Evolutionary conservation across 2,329 filamentous ascomycete genomes (phyloP), one percentile per base, ranked within the genome.

Genomic region (Stachybotrys echinatus): DNA sequence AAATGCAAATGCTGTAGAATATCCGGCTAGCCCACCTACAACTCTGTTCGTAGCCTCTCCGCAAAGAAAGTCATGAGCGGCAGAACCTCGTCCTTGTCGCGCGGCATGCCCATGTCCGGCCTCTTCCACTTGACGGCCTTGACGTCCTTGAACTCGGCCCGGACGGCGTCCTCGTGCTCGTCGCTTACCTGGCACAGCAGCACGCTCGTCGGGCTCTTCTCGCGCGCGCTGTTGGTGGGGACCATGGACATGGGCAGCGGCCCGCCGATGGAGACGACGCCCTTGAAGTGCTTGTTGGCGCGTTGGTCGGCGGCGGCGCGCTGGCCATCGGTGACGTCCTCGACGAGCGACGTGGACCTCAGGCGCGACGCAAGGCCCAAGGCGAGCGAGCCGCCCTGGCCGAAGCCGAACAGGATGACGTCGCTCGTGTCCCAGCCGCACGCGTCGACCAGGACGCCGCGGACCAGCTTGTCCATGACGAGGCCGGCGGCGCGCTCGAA

Each of bases 41-140:
- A 61, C 18, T 56, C 63, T 47, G 51, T 57, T 23, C 49, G 61
- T 18, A 94, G 66, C 60, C 85, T 77, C 47, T 85, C 78, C 0
- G 85, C 85, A 59, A 91, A 79, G 59, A 86, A 96, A 61, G 87
- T 82, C 90, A 96, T 96, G 52, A 96, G 79, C 1, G 92, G 91
- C 60, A 92, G 63, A 79, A 95, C 92, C 75, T 97, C 92, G 12
- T 95, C 90, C 48, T 87, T 77, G 63, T 78, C 86, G 43, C 76
- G 74, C n/a, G 91, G 90, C 92, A 96, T 96, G 1, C 79, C 79
- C 66, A 95, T 89, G 6, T 85, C 88, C 3, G 66, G 68, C 62
- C 85, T 82, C 61, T 77, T 80, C 83, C 88, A 94, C 60, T 80
- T 80, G 50, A 83, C 83, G 55, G 85, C 75, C 65, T 83, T 77